Conservation (phyloP, 805 yeast species). For the Wickerhamomyces hampshirensis region DNA sequence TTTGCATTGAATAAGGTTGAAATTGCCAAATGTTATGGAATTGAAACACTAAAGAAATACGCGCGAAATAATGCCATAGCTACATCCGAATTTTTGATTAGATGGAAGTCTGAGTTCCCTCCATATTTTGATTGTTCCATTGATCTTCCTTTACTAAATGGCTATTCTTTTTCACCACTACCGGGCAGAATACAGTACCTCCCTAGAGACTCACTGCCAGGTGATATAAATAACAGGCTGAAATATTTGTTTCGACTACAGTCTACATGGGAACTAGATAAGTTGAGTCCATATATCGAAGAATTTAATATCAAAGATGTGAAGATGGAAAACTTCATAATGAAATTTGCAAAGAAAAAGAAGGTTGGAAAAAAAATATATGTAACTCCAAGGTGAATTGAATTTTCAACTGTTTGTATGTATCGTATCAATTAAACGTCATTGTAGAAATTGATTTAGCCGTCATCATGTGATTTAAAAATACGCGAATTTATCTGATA, state of each 20-base stretch:
- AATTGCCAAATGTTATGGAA: constrained; percentile 62
- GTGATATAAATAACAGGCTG: constrained; percentile 45
- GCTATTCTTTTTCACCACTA: constrained; percentile 47
- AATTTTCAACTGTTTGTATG: constrained; percentile 1
- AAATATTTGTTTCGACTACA: constrained; percentile 49
- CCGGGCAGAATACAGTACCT: constrained; percentile 48
- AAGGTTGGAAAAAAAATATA: constrained; percentile 38
- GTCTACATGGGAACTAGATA: constrained; percentile 55
- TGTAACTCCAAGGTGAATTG: constrained; percentile 26
- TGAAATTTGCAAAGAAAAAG: constrained; percentile 58
- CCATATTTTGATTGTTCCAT: constrained; percentile 56
- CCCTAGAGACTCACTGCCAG: constrained; percentile 42
- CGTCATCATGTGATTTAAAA: no score
- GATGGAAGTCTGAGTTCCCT: constrained; percentile 62
- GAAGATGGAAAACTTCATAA: constrained; percentile 52
- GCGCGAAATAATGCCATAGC: constrained; percentile 28
- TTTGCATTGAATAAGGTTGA: constrained; percentile 37
- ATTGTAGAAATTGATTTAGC: background rate
- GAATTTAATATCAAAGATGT: constrained; percentile 50
- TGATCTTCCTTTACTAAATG: constrained; percentile 48
- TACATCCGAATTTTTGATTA: constrained; percentile 53
- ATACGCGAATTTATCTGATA: no score
- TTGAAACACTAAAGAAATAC: constrained; percentile 39
- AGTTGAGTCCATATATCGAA: constrained; percentile 57
- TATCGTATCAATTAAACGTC: background rate